Conservation (phyloP, 2,329 filamentous ascomycete species). For the Aspergillus sp. region DNA sequence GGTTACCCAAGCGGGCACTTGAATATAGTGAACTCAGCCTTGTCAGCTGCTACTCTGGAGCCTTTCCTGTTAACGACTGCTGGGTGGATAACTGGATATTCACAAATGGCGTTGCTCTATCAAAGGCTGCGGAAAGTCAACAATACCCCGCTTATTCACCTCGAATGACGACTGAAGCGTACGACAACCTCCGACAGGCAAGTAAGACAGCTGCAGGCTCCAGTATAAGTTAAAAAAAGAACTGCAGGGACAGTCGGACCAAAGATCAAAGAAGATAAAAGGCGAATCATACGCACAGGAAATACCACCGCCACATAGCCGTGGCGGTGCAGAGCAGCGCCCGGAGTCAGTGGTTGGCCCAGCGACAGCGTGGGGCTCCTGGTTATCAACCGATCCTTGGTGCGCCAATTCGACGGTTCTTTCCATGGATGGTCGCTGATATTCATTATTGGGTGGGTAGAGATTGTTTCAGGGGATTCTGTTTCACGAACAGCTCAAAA, state of each 20-base stretch:
- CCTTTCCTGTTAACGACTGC: too few species aligned
- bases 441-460: not conserved
- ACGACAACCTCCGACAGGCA: not conserved
- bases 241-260: constrained; percentile 1
- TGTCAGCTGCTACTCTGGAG: too few species aligned
- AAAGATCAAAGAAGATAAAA: not conserved
- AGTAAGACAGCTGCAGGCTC: constrained; percentile 1
- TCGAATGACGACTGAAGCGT: not conserved
- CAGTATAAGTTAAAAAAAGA: constrained; percentile 9
- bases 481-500: not conserved
- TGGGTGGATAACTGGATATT: too few species aligned
- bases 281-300: not conserved
- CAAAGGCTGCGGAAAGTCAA: not conserved
- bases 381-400: not conserved
- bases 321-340: not conserved
- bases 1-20: too few species aligned
- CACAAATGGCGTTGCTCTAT: not conserved
- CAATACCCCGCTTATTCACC: not conserved
- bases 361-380: not conserved
- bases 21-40: too few species aligned
- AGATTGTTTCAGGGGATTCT: not conserved
- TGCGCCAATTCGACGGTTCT: not conserved
- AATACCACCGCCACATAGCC: constrained; percentile 1
- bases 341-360: constrained; percentile 1
- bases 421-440: not conserved